Conservation (phyloP, 306 rosid genomes). For the Arachis stenosperma region DNA sequence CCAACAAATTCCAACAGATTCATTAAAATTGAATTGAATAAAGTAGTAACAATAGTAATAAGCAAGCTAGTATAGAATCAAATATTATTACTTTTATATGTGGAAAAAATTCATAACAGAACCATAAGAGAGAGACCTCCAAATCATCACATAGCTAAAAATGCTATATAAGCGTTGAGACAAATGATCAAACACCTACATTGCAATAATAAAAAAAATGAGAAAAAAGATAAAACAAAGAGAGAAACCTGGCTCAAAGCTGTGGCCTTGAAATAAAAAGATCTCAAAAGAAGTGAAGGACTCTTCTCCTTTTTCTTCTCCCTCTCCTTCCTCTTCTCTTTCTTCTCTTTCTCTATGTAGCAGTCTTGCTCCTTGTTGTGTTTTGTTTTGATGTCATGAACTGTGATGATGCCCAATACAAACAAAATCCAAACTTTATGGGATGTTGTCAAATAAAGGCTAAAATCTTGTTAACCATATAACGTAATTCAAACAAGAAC, state of each 20-base stretch:
- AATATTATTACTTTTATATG: too few species aligned
- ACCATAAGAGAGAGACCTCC: conserved; percentile 8
- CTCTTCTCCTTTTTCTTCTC: conserved; percentile 9
- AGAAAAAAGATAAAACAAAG: conserved; percentile 30
- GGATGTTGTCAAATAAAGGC: too few species aligned
- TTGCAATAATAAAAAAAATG: conserved; percentile 32
- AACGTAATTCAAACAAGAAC: too few species aligned
- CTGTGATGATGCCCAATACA: conserved; percentile 40
- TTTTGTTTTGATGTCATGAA: not conserved
- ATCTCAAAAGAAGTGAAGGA: conserved; percentile 40
- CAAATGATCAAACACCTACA: conserved; percentile 51
- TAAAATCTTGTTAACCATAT: too few species aligned
- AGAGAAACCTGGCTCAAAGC: conserved; percentile 42
- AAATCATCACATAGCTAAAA: conserved; percentile 30
- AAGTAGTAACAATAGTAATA: too few species aligned
- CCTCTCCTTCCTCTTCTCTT: not conserved
- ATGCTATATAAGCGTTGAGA: conserved; percentile 14
- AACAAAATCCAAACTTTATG: conserved; percentile 42
- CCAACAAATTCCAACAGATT: too few species aligned
- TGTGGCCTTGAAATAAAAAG: conserved; percentile 63
- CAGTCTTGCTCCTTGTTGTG: conserved; percentile 26
- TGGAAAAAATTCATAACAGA: too few species aligned
- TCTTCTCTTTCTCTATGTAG: not conserved
- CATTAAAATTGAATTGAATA: too few species aligned
- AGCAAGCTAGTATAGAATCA: too few species aligned